Conservation (phyloP, 495 filamentous ascomycete genomes). For the Daldinia caldariorum region DNA sequence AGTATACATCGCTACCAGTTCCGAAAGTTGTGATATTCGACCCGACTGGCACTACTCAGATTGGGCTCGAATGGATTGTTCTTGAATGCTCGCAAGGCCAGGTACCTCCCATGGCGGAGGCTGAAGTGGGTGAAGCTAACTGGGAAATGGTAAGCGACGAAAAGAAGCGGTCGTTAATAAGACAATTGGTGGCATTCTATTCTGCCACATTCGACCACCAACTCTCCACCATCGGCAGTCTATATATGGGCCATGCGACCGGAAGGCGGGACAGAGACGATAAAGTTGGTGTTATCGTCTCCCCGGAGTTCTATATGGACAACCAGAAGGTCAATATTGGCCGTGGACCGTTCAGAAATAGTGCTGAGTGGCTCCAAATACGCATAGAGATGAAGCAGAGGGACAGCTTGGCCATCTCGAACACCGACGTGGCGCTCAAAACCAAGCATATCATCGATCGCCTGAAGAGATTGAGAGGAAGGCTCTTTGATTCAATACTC, state of each 20-base stretch:
- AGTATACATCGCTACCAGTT: not conserved
- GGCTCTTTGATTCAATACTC: constrained; percentile 4
- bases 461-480: constrained; percentile 3
- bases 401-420: not conserved
- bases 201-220: not conserved
- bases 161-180: not conserved
- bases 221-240: constrained; percentile 3
- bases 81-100: constrained; percentile 7
- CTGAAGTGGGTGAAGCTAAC: not conserved
- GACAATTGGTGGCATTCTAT: not conserved
- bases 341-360: constrained; percentile 7
- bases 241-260: not conserved
- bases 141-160: not conserved
- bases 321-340: not conserved
- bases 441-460: constrained; percentile 10
- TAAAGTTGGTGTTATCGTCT: not conserved
- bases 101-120: not conserved
- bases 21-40: constrained; percentile 3
- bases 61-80: constrained; percentile 14
- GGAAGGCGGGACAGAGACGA: not conserved
- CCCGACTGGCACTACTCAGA: not conserved
- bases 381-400: not conserved
- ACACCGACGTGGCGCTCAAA: not conserved
- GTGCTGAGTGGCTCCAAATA: constrained; percentile 1
- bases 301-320: constrained; percentile 13